Evolutionary conservation across 2,329 filamentous ascomycete genomes (phyloP).

Genomic region (Ascosphaera pollenicola): DNA sequence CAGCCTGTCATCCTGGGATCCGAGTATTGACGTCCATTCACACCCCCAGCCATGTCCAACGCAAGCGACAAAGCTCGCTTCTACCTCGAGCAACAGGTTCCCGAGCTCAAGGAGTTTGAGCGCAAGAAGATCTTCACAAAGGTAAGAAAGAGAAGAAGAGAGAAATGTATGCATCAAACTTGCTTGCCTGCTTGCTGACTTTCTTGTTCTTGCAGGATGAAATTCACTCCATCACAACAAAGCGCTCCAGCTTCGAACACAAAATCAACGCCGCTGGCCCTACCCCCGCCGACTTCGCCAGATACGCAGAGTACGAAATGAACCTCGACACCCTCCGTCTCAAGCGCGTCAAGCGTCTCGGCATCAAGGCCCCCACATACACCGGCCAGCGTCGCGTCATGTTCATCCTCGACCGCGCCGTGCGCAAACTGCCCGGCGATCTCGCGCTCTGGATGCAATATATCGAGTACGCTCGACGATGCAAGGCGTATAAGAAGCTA

Average conservation of each 20-base stretch:
- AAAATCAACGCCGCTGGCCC: slow-evolving; percentile 64
- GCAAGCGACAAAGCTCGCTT: slow-evolving; percentile 88
- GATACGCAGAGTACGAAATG: slow-evolving; percentile 55
- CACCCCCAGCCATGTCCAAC: slow-evolving; percentile 50
- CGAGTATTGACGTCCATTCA: slow-evolving; percentile 2
- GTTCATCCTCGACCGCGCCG: slow-evolving; percentile 69
- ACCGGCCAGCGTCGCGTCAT: slow-evolving; percentile 66
- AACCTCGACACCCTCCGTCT: slow-evolving; percentile 50
- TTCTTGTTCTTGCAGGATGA: slow-evolving; percentile 40
- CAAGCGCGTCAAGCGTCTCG: slow-evolving; percentile 64
- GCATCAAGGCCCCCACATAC: slow-evolving; percentile 48
- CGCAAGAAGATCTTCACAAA: slow-evolving; percentile 76
- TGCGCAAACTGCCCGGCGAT: slow-evolving; percentile 64
- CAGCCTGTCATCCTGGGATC: not conserved
- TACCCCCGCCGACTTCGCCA: slow-evolving; percentile 54
- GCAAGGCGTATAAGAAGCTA: slow-evolving; percentile 40
- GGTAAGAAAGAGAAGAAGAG: slow-evolving; percentile 32
- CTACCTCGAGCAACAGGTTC: slow-evolving; percentile 78
- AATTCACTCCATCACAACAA: slow-evolving; percentile 69
- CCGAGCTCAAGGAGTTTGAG: slow-evolving; percentile 80
- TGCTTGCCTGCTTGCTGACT: too few species aligned
- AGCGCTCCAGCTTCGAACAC: slow-evolving; percentile 85
- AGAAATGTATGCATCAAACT: too few species aligned
- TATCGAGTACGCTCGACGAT: slow-evolving; percentile 53
- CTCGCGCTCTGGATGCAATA: slow-evolving; percentile 75